Evolutionary conservation across 257 asterid genomes (phyloP).

Genomic region (Solanum appendiculatum): DNA sequence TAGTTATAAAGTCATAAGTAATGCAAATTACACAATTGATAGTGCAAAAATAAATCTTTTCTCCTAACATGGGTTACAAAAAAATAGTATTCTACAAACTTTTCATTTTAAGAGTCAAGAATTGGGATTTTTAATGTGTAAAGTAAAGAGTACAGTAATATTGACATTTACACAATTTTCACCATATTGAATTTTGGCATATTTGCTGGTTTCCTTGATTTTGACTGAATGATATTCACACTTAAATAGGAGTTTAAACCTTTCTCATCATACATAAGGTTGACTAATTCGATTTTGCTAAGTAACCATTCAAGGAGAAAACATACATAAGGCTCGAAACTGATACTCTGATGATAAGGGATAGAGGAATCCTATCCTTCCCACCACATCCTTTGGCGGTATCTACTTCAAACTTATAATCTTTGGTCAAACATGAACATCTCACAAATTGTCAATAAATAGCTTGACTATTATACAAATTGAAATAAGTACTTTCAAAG

Average conservation of each 20-base stretch:
- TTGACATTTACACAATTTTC: background rate
- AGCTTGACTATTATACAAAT: background rate
- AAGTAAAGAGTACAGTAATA: background rate
- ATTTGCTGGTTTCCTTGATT: background rate
- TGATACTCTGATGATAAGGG: too few relatives aligned
- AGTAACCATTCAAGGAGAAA: too few relatives aligned
- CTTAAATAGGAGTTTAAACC: background rate
- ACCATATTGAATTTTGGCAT: background rate
- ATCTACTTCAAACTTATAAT: background rate
- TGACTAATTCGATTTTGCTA: too few relatives aligned
- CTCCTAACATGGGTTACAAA: too few relatives aligned
- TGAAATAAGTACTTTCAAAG: background rate
- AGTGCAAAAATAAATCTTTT: too few relatives aligned
- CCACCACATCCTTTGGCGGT: background rate
- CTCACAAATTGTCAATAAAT: background rate
- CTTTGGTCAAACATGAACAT: background rate
- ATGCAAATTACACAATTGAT: too few relatives aligned
- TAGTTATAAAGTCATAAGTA: background rate
- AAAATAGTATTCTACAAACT: background rate
- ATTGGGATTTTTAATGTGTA: background rate
- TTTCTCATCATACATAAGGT: background rate
- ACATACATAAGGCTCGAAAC: background rate
- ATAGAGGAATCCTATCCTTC: background rate
- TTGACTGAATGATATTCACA: background rate
- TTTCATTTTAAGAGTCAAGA: background rate